A percentile compares a stretch with the other conserved stretches of the same genome.
Conservation (phyloP, 2,329 filamentous ascomycete genomes). For the Zymoseptoria brevis region DNA sequence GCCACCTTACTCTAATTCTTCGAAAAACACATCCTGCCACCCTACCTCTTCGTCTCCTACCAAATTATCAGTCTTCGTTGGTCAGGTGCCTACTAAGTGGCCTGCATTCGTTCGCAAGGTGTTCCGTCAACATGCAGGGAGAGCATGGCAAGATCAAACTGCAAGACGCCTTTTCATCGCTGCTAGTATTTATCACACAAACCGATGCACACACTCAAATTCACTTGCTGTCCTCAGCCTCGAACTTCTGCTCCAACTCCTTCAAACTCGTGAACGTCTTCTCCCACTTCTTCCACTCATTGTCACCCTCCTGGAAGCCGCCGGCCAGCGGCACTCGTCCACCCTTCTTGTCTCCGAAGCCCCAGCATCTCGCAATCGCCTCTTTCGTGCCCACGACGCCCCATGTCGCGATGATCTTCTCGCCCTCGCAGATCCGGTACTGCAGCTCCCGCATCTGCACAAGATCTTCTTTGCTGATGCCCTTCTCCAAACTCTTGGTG, state of each 20-base stretch:
- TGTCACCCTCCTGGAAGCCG: constrained; percentile 50
- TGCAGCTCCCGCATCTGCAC: constrained; percentile 49
- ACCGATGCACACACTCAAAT: not conserved
- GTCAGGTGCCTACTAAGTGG: too few species aligned
- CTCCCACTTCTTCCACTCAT: constrained; percentile 51
- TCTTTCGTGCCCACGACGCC: constrained; percentile 61
- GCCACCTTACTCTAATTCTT: too few species aligned
- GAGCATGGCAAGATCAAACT: not conserved
- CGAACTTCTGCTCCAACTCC: constrained; percentile 35
- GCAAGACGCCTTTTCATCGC: not conserved
- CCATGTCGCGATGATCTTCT: constrained; percentile 53
- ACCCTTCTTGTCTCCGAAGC: constrained; percentile 52
- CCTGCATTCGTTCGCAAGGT: too few species aligned
- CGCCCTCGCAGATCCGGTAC: constrained; percentile 53
- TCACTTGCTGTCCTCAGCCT: constrained; percentile 14
- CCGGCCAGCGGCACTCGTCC: constrained; percentile 52
- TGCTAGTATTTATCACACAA: not conserved
- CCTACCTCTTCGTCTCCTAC: too few species aligned
- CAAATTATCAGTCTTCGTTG: too few species aligned
- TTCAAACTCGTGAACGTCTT: constrained; percentile 38
- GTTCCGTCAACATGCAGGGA: too few species aligned
- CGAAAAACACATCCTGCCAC: too few species aligned
- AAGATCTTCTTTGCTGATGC: constrained; percentile 34
- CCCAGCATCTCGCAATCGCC: constrained; percentile 50
- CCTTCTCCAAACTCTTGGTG: constrained; percentile 35